phyloP scores from a whole-genome alignment of 148 eudicot species.

The Rhododendron vialii region DNA sequence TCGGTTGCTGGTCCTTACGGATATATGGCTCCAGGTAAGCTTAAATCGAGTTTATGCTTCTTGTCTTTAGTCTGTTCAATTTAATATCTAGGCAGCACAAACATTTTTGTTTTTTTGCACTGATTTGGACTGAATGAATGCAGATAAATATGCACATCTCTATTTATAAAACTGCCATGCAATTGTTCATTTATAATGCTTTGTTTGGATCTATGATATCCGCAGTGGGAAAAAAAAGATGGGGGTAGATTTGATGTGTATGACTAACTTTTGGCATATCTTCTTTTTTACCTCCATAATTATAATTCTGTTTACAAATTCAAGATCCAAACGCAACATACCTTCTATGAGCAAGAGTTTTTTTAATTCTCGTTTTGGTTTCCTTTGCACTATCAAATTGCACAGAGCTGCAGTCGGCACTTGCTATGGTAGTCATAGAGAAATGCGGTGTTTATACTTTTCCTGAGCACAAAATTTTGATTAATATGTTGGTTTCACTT shows the following conservation, averaged over 20 bases:
- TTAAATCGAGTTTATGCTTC: not conserved
- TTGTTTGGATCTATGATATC: too few species aligned
- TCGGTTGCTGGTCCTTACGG: conserved; percentile 86
- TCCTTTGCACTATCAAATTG: too few species aligned
- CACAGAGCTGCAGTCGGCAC: not conserved
- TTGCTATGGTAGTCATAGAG: too few species aligned
- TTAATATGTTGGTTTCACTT: not conserved
- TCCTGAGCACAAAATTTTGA: not conserved
- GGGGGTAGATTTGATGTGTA: too few species aligned
- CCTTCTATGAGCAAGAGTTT: too few species aligned
- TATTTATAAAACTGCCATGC: not conserved
- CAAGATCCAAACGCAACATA: too few species aligned
- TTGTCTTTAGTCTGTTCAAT: not conserved
- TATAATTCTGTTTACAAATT: too few species aligned
- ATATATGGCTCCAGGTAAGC: conserved; percentile 88
- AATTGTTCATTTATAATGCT: not conserved
- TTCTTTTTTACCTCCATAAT: too few species aligned
- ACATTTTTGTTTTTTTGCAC: not conserved
- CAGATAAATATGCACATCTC: not conserved
- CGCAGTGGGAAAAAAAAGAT: too few species aligned
- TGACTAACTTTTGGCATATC: too few species aligned
- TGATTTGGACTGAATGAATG: not conserved
- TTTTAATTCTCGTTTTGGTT: too few species aligned
- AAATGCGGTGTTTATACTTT: too few species aligned
- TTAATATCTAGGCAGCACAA: not conserved